These are phyloP conservation scores for Kazachstania kunashirensis DNA, from an alignment of 805 yeast genomes.

Conservation along the genomic window DNA sequence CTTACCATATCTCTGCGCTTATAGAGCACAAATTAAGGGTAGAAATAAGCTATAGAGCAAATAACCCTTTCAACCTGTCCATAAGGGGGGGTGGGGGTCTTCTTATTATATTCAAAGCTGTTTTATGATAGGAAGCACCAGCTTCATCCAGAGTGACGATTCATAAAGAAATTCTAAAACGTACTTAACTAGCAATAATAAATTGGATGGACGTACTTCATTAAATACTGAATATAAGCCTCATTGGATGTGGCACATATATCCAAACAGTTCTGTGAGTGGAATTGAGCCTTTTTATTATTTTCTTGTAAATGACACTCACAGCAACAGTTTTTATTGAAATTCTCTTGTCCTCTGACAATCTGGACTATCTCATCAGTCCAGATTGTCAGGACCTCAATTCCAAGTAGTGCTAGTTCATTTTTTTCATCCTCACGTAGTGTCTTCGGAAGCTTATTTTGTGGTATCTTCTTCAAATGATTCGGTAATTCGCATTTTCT, in stretches of 20 bases:
- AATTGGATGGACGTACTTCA: neutral
- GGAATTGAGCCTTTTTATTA: neutral
- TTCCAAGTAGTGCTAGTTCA: neutral
- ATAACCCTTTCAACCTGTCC: too few species aligned
- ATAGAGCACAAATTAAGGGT: too few species aligned
- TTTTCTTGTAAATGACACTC: neutral
- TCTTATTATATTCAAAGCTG: too few species aligned
- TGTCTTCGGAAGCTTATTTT: too few species aligned
- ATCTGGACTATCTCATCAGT: neutral
- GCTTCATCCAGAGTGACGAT: too few species aligned
- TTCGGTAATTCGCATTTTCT: neutral
- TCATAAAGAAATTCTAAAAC: neutral
- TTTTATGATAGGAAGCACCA: too few species aligned
- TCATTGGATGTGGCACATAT: slow-evolving; percentile 1
- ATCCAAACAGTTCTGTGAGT: neutral
- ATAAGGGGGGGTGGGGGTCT: too few species aligned
- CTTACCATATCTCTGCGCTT: too few species aligned
- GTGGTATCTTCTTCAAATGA: too few species aligned
- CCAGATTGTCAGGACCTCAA: neutral
- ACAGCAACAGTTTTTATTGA: neutral
- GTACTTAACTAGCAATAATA: neutral
- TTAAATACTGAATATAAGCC: neutral
- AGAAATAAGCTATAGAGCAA: too few species aligned
- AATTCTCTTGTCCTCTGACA: too few species aligned
- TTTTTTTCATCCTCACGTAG: neutral